Conservation (phyloP, 2,329 filamentous ascomycete species). For the Monosporascus sp. region DNA sequence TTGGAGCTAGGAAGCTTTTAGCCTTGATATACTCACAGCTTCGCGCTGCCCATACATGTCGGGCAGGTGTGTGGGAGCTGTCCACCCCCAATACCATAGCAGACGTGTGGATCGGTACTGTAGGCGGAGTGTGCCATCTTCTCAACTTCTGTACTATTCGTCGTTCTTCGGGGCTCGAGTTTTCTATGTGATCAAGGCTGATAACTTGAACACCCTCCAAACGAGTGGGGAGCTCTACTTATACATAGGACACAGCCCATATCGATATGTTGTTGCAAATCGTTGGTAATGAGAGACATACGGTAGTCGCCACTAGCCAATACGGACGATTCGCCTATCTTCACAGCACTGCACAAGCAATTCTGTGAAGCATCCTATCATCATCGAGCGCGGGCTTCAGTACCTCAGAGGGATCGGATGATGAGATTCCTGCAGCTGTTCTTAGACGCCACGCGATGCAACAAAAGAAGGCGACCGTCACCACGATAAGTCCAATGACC, state of each 20-base stretch:
- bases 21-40: not conserved
- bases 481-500: not conserved
- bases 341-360: not conserved
- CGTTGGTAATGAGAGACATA: not conserved
- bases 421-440: no score
- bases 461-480: not conserved
- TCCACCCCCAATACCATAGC: not conserved
- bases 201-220: not conserved
- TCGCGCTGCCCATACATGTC: not conserved
- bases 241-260: not conserved
- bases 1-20: not conserved
- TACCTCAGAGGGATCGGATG: not conserved
- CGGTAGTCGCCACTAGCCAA: not conserved
- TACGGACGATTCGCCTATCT: not conserved
- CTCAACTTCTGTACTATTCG: not conserved
- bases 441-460: not conserved
- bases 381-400: not conserved
- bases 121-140: not conserved
- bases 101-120: not conserved
- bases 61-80: not conserved
- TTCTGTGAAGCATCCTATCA: not conserved
- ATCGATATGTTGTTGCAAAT: not conserved
- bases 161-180: not conserved
- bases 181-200: not conserved
- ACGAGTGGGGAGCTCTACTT: not conserved